Percentiles rank a stretch among this genome's conserved stretches.
phyloP scores from a whole-genome alignment of 345 rosid species.

The Toxicodendron radicans region DNA sequence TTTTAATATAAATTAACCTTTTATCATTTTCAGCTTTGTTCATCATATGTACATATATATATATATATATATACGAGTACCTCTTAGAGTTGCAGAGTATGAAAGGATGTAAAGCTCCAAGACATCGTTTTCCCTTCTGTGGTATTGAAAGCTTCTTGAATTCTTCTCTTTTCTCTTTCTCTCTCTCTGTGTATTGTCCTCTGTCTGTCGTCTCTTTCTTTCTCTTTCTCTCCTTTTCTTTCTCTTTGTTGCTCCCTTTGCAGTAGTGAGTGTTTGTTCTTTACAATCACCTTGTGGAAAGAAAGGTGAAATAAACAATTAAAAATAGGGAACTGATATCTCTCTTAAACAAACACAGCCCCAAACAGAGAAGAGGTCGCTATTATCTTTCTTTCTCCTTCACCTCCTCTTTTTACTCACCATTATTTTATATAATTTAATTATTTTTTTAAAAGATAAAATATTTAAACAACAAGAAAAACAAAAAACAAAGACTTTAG shows the following conservation, averaged over 20 bases:
- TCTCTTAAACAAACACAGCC: slow-evolving; percentile 25
- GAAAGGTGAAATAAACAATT: slow-evolving; percentile 10
- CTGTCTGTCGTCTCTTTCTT: slow-evolving; percentile 41
- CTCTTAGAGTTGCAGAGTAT: slow-evolving; percentile 54
- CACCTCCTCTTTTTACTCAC: slow-evolving; percentile 36
- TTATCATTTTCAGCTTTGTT: slow-evolving; percentile 30
- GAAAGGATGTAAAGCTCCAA: slow-evolving; percentile 48
- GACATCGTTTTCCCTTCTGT: slow-evolving; percentile 59
- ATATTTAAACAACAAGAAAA: background rate
- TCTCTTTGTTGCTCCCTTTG: slow-evolving; percentile 31
- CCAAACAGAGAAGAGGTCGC: slow-evolving; percentile 45
- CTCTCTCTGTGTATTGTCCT: slow-evolving; percentile 17
- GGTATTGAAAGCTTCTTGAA: slow-evolving; percentile 46
- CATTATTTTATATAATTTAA: slow-evolving; percentile 23
- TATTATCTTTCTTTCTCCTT: slow-evolving; percentile 44
- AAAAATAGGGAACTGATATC: slow-evolving; percentile 25
- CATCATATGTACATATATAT: background rate
- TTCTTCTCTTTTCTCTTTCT: slow-evolving; percentile 17
- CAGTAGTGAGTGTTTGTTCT: slow-evolving; percentile 24
- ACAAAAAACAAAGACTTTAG: slow-evolving; percentile 29
- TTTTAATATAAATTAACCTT: background rate
- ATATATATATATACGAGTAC: slow-evolving; percentile 19
- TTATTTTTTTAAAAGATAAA: background rate
- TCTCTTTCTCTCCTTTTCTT: slow-evolving; percentile 41
- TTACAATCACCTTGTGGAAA: slow-evolving; percentile 21